These are phyloP conservation scores for Boletales sp. DNA, from an alignment of 768 basidiomycete genomes.

Conservation along the genomic window DNA sequence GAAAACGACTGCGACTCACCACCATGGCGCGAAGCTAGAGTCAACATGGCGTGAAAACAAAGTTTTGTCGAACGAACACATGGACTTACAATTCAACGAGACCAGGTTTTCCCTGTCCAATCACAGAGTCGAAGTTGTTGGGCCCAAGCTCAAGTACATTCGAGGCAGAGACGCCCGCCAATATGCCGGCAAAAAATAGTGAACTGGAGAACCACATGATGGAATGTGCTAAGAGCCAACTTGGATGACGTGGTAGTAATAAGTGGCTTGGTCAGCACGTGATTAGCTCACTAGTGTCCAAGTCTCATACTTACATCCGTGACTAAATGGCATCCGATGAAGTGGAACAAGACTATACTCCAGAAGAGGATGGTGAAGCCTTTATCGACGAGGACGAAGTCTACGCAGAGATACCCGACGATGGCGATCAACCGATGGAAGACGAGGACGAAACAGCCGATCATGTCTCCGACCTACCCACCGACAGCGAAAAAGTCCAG, in stretches of 20 bases:
- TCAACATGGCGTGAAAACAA: not conserved
- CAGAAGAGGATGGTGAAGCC: slow-evolving; percentile 48
- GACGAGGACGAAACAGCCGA: slow-evolving; percentile 59
- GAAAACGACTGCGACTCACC: slow-evolving; percentile 42
- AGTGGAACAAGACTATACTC: slow-evolving; percentile 32
- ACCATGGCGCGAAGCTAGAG: slow-evolving; percentile 82
- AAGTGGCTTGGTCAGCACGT: slow-evolving; percentile 23
- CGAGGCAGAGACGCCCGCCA: slow-evolving; percentile 61
- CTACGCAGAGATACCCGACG: slow-evolving; percentile 58
- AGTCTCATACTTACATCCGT: too few species aligned
- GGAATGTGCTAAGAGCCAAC: slow-evolving; percentile 15
- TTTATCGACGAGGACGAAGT: slow-evolving; percentile 69
- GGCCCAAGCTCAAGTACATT: slow-evolving; percentile 81
- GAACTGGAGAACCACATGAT: slow-evolving; percentile 59
- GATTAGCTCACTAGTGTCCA: too few species aligned
- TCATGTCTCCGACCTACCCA: slow-evolving; percentile 40
- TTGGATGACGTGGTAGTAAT: slow-evolving; percentile 28
- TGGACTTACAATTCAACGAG: slow-evolving; percentile 84
- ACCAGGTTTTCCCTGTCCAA: slow-evolving; percentile 80
- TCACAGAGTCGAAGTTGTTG: slow-evolving; percentile 66
- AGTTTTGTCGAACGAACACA: not conserved
- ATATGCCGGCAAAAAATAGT: slow-evolving; percentile 51
- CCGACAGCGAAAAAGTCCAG: slow-evolving; percentile 39
- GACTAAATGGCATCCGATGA: slow-evolving; percentile 30
- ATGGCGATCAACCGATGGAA: slow-evolving; percentile 70